Evolutionary conservation across 2,329 filamentous ascomycete species (phyloP), one percentile per base, ranked within the genome.

Genomic region (Lachnellula arida): DNA sequence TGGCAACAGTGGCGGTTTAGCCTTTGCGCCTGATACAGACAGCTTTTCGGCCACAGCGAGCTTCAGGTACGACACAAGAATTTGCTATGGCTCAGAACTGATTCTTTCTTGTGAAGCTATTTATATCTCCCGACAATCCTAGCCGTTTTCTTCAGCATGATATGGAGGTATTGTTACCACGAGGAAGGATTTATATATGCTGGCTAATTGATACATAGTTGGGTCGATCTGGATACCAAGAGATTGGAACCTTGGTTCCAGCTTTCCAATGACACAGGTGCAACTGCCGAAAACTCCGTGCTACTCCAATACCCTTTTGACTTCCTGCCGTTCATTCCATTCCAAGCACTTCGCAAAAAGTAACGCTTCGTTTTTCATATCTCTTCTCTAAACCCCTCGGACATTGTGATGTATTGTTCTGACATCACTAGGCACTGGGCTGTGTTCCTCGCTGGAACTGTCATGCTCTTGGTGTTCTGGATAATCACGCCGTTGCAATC

Each of bases 201-300:
- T 47, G 28, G 47, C 49, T 3, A 11, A 9, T 7, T 22, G 28
- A 32, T 32, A 32, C 5, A 22, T 12, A 75, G 73, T 2, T 84
- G 81, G 80, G 73, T 85, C 0, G 82, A 86, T 50, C 65, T 86
- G 0, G 80, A 87, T 37, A 70, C 75, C 0, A 82, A 84, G 56
- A 63, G 84, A 0, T 70, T 86, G 46, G 81, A 87, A 35, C 82
- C 83, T 0, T 87, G 78, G 72, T 76, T 82, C 11, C 80, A 85
- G 22, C 53, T 86, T 0, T 83, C 81, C 0, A 77, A 74, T 9
- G 14, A 61, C 0, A 60, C 65, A 0, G 82, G 81, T 0, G 78
- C 78, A 0, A 61, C 60, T 0, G 80, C 73, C 0, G 67, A 71
- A 5, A 62, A 79, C 0, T 82, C 80, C 0, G 15, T 86, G 0